Evolutionary conservation across 2,329 filamentous ascomycete species (phyloP).

Genomic region (Nemania sp.): DNA sequence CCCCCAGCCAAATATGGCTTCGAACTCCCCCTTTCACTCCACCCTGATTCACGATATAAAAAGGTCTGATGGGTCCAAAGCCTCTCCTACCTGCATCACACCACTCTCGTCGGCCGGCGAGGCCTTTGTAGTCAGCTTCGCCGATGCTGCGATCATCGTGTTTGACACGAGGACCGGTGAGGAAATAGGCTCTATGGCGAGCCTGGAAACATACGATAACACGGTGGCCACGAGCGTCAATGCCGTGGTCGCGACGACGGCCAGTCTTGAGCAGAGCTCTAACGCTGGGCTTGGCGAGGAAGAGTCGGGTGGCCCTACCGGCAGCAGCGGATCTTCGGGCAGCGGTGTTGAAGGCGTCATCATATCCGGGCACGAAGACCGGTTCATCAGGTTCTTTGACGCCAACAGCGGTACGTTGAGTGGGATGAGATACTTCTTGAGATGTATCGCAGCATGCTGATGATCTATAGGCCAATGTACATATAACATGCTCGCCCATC

Average conservation of each 20-base stretch:
- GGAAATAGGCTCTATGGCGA: constrained; percentile 90
- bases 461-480: constrained; percentile 85
- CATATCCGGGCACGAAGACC: constrained; percentile 95
- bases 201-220: constrained; percentile 89
- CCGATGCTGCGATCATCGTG: constrained; percentile 86
- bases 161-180: constrained; percentile 93
- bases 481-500: constrained; percentile 97
- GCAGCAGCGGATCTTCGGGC: constrained; percentile 66
- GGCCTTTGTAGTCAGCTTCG: constrained; percentile 90
- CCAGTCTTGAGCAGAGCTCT: constrained; percentile 75
- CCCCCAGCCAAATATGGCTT: constrained; percentile 86
- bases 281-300: constrained; percentile 69
- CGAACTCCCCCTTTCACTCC: constrained; percentile 83
- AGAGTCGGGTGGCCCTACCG: constrained; percentile 78
- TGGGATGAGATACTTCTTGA: background rate
- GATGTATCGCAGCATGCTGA: constrained; percentile 15
- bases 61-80: constrained; percentile 65
- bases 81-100: constrained; percentile 90
- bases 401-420: constrained; percentile 88
- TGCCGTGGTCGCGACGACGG: constrained; percentile 83
- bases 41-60: constrained; percentile 86
- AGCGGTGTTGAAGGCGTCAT: constrained; percentile 90
- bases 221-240: constrained; percentile 82
- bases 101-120: constrained; percentile 82
- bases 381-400: constrained; percentile 96